Percentiles rank a stretch among this genome's conserved stretches.
Evolutionary conservation across 305 asterid genomes (phyloP).

Genomic region (Fraxinus dipetala): DNA sequence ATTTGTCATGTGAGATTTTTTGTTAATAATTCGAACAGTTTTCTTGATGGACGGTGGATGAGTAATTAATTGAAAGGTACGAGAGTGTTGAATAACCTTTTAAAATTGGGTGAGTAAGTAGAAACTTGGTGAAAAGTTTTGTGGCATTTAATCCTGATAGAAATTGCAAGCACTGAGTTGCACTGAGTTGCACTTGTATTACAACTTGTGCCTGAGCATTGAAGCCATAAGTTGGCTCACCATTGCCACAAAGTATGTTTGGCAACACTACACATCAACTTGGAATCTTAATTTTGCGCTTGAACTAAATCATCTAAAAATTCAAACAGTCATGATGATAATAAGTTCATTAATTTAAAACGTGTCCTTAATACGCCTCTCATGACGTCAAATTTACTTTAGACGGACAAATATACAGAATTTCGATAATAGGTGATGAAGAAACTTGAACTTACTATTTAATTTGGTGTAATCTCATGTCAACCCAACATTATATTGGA

Average conservation of each 20-base stretch:
- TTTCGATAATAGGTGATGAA: background rate
- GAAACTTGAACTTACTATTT: background rate
- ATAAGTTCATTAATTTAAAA: too few relatives aligned
- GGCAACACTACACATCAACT: background rate
- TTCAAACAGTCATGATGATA: background rate
- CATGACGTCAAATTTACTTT: too few relatives aligned
- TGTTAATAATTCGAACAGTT: background rate
- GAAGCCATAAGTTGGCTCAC: background rate
- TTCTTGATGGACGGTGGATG: background rate
- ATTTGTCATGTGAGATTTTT: background rate
- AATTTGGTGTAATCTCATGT: background rate
- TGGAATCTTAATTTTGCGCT: background rate
- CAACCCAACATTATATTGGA: background rate
- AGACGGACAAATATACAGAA: background rate
- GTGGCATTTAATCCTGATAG: background rate
- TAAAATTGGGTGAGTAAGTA: background rate
- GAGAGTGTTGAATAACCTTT: background rate
- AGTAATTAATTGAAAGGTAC: background rate
- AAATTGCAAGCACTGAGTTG: background rate
- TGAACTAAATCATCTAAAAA: background rate
- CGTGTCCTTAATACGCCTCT: too few relatives aligned
- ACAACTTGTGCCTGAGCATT: background rate
- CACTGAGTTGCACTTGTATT: background rate
- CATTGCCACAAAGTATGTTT: background rate
- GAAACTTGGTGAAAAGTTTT: background rate